Percentiles rank a stretch among this genome's conserved stretches.
Conservation (phyloP, 371 early-diverging fungal species). For the Homolaphlyctis polyrhiza region DNA sequence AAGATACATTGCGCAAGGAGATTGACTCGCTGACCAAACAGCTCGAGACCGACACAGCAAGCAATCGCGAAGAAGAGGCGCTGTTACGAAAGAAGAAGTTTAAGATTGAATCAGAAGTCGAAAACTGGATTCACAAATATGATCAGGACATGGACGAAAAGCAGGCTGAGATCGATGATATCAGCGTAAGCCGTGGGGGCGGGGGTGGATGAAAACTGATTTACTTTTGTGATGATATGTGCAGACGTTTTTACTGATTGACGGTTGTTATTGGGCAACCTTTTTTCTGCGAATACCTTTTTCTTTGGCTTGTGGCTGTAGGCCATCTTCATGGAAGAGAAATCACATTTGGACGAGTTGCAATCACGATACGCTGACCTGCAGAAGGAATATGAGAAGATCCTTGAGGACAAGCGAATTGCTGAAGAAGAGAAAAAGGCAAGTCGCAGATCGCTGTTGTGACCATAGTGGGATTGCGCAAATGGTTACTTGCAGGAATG, state of each 20-base stretch:
- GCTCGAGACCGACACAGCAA: constrained; percentile 18
- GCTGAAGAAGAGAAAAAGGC: constrained; percentile 34
- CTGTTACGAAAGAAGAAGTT: constrained; percentile 43
- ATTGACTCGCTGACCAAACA: constrained; percentile 16
- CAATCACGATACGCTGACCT: constrained; percentile 31
- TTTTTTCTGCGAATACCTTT: too few species aligned
- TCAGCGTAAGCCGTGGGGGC: constrained; percentile 33
- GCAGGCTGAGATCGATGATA: constrained; percentile 49
- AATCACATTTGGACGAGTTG: constrained; percentile 50
- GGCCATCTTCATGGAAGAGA: constrained; percentile 47
- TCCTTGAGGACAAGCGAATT: constrained; percentile 40
- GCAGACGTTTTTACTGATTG: too few species aligned
- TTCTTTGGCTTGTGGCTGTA: constrained; percentile 8
- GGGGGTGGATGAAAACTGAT: too few species aligned
- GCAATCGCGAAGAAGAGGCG: constrained; percentile 47
- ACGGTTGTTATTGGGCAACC: too few species aligned
- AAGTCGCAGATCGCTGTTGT: neutral
- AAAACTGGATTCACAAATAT: constrained; percentile 60
- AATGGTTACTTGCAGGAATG: too few species aligned
- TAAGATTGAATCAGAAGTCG: constrained; percentile 53
- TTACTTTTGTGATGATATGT: too few species aligned
- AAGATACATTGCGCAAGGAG: constrained; percentile 25
- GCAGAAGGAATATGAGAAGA: constrained; percentile 39
- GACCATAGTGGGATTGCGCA: neutral
- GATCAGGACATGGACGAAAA: constrained; percentile 58